Conservation (phyloP, 2,329 filamentous ascomycete species). For the Simplicillium sp. region DNA sequence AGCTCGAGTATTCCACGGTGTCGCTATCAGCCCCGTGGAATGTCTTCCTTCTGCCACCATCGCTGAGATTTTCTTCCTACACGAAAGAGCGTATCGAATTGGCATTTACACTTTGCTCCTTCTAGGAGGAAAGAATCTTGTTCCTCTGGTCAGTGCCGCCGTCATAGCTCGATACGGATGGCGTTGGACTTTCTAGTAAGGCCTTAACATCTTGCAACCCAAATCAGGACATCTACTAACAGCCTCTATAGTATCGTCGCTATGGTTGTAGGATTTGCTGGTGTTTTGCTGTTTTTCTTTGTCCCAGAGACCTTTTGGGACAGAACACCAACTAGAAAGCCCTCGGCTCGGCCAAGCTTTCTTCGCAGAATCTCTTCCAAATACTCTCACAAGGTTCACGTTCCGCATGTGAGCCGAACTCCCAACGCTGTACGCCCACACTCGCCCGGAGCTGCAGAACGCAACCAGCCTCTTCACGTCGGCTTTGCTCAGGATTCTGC, state of each 20-base stretch:
- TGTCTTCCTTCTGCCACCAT: slow-evolving; percentile 90
- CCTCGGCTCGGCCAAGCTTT: slow-evolving; percentile 32
- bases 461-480: slow-evolving; percentile 19
- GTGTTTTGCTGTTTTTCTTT: slow-evolving; percentile 72
- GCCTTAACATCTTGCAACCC: slow-evolving; percentile 3
- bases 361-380: slow-evolving; percentile 38
- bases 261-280: slow-evolving; percentile 65
- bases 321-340: slow-evolving; percentile 50
- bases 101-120: slow-evolving; percentile 88
- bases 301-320: slow-evolving; percentile 97
- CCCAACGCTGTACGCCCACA: slow-evolving; percentile 5
- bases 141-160: slow-evolving; percentile 77
- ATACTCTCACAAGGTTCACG: slow-evolving; percentile 11
- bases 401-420: slow-evolving; percentile 2
- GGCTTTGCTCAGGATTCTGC: slow-evolving; percentile 16
- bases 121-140: slow-evolving; percentile 82
- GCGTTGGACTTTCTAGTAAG: slow-evolving; percentile 85
- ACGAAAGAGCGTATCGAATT: slow-evolving; percentile 85
- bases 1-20: slow-evolving; percentile 77
- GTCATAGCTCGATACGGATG: slow-evolving; percentile 71
- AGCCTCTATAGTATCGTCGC: slow-evolving; percentile 57
- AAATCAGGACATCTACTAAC: slow-evolving; percentile 12
- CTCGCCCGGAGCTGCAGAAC: slow-evolving; percentile 10
- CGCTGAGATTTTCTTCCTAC: slow-evolving; percentile 91
- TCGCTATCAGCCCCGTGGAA: slow-evolving; percentile 83